Percentiles rank a stretch among this genome's conserved stretches.
phyloP scores from a whole-genome alignment of 805 yeast genomes.

The Saccharomycodes ludwigii region DNA sequence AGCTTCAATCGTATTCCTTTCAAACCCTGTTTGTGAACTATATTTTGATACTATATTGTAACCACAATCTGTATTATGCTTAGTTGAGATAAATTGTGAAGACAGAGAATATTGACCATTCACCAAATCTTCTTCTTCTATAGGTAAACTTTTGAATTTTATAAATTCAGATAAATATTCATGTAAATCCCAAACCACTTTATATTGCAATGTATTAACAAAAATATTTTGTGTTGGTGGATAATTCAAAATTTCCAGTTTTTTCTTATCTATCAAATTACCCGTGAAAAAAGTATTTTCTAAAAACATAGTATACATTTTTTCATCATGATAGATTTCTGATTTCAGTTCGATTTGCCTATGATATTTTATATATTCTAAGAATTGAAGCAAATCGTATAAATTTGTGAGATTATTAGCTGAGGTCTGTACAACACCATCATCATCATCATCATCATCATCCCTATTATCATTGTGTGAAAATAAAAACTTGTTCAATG shows the following conservation, averaged over 20 bases:
- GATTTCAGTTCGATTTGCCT: background rate
- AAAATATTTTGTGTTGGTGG: slow-evolving; percentile 16
- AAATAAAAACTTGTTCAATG: too few relatives aligned
- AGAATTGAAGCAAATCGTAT: too few relatives aligned
- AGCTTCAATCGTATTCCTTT: slow-evolving; percentile 15
- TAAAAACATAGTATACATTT: slow-evolving; percentile 17
- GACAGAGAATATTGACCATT: slow-evolving; percentile 8
- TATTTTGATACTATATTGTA: background rate
- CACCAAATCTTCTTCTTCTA: slow-evolving; percentile 16
- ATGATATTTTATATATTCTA: background rate
- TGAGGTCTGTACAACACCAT: too few relatives aligned
- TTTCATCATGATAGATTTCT: slow-evolving; percentile 17
- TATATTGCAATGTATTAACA: slow-evolving; percentile 24
- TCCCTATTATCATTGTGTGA: too few relatives aligned
- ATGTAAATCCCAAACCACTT: slow-evolving; percentile 31
- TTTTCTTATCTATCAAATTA: slow-evolving; percentile 13
- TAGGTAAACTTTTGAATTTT: slow-evolving; percentile 21
- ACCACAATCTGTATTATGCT: background rate
- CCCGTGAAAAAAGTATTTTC: slow-evolving; percentile 16
- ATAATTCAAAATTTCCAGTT: slow-evolving; percentile 10
- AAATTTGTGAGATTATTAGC: too few relatives aligned
- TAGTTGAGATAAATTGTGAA: background rate
- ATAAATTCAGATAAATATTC: slow-evolving; percentile 26
- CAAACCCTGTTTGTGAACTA: slow-evolving; percentile 8
- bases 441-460: too few relatives aligned